These are phyloP conservation scores for Beauveria medogensis DNA, from an alignment of 2,329 filamentous ascomycete species.

Conservation along the genomic window DNA sequence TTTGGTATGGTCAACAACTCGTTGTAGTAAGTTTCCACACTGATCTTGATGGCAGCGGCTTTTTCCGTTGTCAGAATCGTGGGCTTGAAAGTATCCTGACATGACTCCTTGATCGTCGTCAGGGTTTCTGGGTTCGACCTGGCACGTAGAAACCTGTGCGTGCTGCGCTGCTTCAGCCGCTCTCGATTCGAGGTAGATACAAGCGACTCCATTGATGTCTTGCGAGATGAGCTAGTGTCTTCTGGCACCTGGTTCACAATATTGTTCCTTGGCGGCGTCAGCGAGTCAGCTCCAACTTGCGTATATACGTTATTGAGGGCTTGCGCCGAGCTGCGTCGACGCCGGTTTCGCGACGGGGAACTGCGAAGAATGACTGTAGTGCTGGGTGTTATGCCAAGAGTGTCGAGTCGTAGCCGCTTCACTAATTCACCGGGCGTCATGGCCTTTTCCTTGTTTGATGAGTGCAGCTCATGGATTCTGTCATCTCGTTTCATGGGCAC, in stretches of 20 bases:
- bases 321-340: constrained; percentile 20
- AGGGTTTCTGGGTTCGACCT: constrained; percentile 28
- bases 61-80: constrained; percentile 61
- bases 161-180: neutral
- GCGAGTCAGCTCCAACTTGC: neutral
- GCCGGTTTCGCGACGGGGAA: constrained; percentile 13
- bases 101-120: constrained; percentile 28
- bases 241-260: neutral
- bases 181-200: constrained; percentile 2
- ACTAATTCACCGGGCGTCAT: constrained; percentile 19
- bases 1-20: constrained; percentile 47
- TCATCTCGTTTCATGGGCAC: constrained; percentile 7
- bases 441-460: constrained; percentile 13
- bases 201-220: neutral
- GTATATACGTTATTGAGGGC: constrained; percentile 12
- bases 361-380: constrained; percentile 22
- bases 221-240: neutral
- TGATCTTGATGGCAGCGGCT: constrained; percentile 74
- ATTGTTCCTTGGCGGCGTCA: neutral
- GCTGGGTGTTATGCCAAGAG: constrained; percentile 19
- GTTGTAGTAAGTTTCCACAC: constrained; percentile 77
- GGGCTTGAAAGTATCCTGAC: constrained; percentile 20
- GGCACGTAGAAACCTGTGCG: constrained; percentile 17
- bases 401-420: constrained; percentile 20
- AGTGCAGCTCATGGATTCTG: neutral